These are phyloP conservation scores for Brassica napus DNA, from an alignment of 345 rosid genomes.

Conservation along the genomic window DNA sequence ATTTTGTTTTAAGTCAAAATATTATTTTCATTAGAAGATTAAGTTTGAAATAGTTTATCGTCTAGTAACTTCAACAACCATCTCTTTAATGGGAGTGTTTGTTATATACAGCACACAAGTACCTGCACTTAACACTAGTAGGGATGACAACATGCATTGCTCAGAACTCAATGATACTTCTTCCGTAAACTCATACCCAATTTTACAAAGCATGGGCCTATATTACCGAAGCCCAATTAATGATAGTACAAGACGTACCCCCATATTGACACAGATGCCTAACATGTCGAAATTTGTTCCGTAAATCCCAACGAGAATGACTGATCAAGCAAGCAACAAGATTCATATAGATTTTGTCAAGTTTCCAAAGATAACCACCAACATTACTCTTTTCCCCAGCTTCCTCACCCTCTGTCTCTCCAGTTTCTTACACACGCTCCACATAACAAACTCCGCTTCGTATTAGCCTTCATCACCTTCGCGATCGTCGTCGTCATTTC, in stretches of 20 bases:
- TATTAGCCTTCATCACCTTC: constrained; percentile 19
- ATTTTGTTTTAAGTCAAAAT: not conserved
- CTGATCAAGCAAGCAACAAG: constrained; percentile 4
- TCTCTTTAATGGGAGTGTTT: not conserved
- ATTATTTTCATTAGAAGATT: not conserved
- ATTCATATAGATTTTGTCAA: not conserved
- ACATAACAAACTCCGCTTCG: constrained; percentile 47
- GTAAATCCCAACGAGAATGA: constrained; percentile 10
- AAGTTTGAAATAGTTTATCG: not conserved
- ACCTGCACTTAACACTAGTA: not conserved
- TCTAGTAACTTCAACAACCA: not conserved
- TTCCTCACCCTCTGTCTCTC: constrained; percentile 52
- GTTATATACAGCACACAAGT: not conserved
- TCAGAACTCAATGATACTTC: not conserved
- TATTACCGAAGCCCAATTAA: not conserved
- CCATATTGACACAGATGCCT: constrained; percentile 1
- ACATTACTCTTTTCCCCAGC: constrained; percentile 46
- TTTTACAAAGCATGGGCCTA: constrained; percentile 14
- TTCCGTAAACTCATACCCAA: not conserved
- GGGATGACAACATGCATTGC: not conserved
- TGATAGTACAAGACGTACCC: not conserved
- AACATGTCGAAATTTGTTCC: constrained; percentile 16
- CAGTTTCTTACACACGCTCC: constrained; percentile 39
- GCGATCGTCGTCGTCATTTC: constrained; percentile 29
- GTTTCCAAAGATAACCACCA: constrained; percentile 15